These are phyloP conservation scores for Apiospora rasikravindrae DNA, from an alignment of 2,329 filamentous ascomycete genomes.

Conservation along the genomic window DNA sequence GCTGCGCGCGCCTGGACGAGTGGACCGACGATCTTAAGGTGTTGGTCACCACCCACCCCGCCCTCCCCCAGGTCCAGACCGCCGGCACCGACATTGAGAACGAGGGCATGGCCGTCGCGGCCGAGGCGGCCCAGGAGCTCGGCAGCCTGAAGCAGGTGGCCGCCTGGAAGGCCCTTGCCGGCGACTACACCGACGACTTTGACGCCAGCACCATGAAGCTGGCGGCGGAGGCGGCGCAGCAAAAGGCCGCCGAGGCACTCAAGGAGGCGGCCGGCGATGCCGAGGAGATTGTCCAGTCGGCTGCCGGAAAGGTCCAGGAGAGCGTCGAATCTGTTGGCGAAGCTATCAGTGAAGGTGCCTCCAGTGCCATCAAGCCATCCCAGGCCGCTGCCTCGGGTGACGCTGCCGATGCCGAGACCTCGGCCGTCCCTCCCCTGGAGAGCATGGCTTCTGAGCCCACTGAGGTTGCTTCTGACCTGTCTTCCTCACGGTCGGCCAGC, in stretches of 20 bases:
- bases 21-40: slow-evolving; percentile 85
- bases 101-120: slow-evolving; percentile 79
- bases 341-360: slow-evolving; percentile 39
- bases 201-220: slow-evolving; percentile 43
- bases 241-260: slow-evolving; percentile 36
- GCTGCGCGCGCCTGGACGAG: slow-evolving; percentile 79
- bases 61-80: slow-evolving; percentile 70
- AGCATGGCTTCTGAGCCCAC: slow-evolving; percentile 31
- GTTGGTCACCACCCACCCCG: slow-evolving; percentile 75
- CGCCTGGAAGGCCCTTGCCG: slow-evolving; percentile 78
- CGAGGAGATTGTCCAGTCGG: slow-evolving; percentile 25
- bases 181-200: slow-evolving; percentile 80
- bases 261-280: slow-evolving; percentile 34
- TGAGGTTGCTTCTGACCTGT: slow-evolving; percentile 24
- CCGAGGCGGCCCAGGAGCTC: slow-evolving; percentile 80
- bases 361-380: slow-evolving; percentile 27
- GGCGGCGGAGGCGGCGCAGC: slow-evolving; percentile 34
- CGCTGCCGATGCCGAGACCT: slow-evolving; percentile 29
- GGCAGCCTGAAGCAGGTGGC: slow-evolving; percentile 81
- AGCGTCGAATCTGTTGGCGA: slow-evolving; percentile 25
- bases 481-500: background rate
- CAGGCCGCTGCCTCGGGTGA: slow-evolving; percentile 28
- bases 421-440: slow-evolving; percentile 31
- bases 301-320: slow-evolving; percentile 18
- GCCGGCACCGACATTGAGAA: slow-evolving; percentile 74